A percentile compares a stretch with the other conserved stretches of the same genome.
phyloP scores from a whole-genome alignment of 768 basidiomycete species.

The Tricholoma hemisulphureum region DNA sequence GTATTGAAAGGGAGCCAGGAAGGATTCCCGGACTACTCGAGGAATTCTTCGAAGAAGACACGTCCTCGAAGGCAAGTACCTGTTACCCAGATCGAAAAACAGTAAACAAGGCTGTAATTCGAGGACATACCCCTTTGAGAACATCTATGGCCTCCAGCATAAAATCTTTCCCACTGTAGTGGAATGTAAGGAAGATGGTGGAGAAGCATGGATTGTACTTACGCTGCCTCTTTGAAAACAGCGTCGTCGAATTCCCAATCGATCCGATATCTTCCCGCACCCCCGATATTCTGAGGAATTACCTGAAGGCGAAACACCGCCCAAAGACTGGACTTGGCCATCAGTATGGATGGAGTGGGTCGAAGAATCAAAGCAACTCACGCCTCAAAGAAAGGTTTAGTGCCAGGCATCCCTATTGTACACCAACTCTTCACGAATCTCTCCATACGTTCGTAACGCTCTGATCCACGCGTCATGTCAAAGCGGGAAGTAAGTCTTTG shows the following conservation, averaged over 20 bases:
- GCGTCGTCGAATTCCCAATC: conserved; percentile 95
- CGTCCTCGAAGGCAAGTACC: conserved; percentile 73
- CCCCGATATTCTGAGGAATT: conserved; percentile 76
- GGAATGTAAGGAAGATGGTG: conserved; percentile 18
- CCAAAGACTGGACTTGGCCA: conserved; percentile 51
- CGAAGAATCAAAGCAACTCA: conserved; percentile 27
- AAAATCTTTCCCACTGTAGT: conserved; percentile 82
- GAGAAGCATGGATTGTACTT: conserved; percentile 37
- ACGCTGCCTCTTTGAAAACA: conserved; percentile 92
- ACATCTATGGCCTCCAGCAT: conserved; percentile 90
- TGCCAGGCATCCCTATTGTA: conserved; percentile 82
- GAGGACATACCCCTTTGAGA: conserved; percentile 77
- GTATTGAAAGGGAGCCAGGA: conserved; percentile 38
- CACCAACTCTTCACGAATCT: conserved; percentile 82
- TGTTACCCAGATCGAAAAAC: conserved; percentile 15
- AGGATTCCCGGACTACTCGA: conserved; percentile 33
- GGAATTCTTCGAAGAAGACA: conserved; percentile 38
- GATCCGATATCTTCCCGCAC: conserved; percentile 69
- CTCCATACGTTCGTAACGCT: conserved; percentile 73
- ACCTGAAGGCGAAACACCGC: conserved; percentile 79
- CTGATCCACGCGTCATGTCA: conserved; percentile 25
- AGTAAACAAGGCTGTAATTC: conserved; percentile 2
- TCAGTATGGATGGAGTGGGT: conserved; percentile 3
- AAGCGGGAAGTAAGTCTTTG: neutral
- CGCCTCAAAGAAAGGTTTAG: conserved; percentile 81